Conservation (phyloP, 1,284 basidiomycete species). For the Afroboletus lepidellus region DNA sequence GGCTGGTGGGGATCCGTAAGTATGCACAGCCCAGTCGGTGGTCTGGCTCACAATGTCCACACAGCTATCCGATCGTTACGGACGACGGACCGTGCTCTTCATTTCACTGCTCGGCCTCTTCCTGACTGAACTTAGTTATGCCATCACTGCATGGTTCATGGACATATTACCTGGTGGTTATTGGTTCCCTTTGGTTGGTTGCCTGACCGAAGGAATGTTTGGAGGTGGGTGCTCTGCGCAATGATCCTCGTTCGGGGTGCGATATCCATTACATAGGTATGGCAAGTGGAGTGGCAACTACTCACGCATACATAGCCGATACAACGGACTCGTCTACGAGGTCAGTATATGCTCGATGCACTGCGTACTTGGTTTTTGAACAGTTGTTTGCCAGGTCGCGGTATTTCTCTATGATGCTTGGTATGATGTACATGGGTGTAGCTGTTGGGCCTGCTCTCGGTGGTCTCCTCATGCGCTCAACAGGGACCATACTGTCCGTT, state of each 20-base stretch:
- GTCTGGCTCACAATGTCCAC: slow-evolving; percentile 1
- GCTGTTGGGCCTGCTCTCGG: slow-evolving; percentile 75
- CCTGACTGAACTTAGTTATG: slow-evolving; percentile 63
- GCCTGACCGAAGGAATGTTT: slow-evolving; percentile 70
- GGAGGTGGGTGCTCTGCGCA: slow-evolving; percentile 56
- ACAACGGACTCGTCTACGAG: slow-evolving; percentile 28
- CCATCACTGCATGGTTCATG: slow-evolving; percentile 62
- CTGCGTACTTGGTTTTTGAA: neutral
- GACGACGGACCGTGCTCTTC: slow-evolving; percentile 67
- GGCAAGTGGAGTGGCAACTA: slow-evolving; percentile 16
- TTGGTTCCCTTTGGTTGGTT: slow-evolving; percentile 77
- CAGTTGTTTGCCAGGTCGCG: slow-evolving; percentile 44
- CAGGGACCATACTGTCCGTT: slow-evolving; percentile 57
- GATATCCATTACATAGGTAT: slow-evolving; percentile 17
- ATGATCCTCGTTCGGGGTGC: neutral
- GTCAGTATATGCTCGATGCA: slow-evolving; percentile 14
- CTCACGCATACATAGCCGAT: slow-evolving; percentile 29
- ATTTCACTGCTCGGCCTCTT: slow-evolving; percentile 65
- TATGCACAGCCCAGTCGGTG: neutral
- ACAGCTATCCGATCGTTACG: slow-evolving; percentile 77
- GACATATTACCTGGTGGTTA: slow-evolving; percentile 73
- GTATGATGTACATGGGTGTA: slow-evolving; percentile 64
- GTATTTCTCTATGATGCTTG: slow-evolving; percentile 60
- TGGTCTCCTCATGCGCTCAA: slow-evolving; percentile 58
- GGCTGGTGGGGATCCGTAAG: slow-evolving; percentile 79